Percentiles rank a stretch among this genome's conserved stretches.
Conservation (phyloP, 2,329 filamentous ascomycete species). For the Teratosphaeria destructans region DNA sequence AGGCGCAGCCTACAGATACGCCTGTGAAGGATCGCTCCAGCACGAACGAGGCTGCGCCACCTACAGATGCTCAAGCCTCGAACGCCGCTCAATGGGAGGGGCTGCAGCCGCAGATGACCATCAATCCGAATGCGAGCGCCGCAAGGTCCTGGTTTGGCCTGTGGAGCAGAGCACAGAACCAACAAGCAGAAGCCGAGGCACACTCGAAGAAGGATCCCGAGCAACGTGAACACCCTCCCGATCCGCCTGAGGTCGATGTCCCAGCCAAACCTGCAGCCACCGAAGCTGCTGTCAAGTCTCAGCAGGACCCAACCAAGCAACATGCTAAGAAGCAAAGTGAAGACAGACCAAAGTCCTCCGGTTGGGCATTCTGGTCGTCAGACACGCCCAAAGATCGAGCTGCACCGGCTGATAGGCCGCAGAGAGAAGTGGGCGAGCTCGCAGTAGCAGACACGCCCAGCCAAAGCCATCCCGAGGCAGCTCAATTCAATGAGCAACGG, state of each 20-base stretch:
- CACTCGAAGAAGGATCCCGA: slow-evolving; percentile 8
- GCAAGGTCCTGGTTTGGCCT: slow-evolving; percentile 38
- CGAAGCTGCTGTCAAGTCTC: slow-evolving; percentile 5
- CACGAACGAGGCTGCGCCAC: not conserved
- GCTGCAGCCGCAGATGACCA: slow-evolving; percentile 15
- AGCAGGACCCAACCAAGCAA: slow-evolving; percentile 3
- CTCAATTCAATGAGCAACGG: slow-evolving; percentile 38
- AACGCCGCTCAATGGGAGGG: slow-evolving; percentile 6
- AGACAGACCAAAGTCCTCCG: slow-evolving; percentile 40
- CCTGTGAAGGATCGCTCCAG: not conserved
- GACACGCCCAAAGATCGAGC: slow-evolving; percentile 42
- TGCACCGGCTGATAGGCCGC: slow-evolving; percentile 48
- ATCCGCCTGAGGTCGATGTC: slow-evolving; percentile 4
- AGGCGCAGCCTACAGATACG: not conserved
- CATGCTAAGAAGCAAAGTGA: slow-evolving; percentile 3
- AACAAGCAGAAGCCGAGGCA: slow-evolving; percentile 19
- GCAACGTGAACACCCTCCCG: not conserved
- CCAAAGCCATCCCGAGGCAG: slow-evolving; percentile 39
- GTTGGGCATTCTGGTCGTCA: slow-evolving; percentile 74
- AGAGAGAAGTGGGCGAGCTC: slow-evolving; percentile 43
- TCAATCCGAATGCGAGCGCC: slow-evolving; percentile 6
- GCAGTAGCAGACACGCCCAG: slow-evolving; percentile 42
- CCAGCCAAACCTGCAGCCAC: not conserved
- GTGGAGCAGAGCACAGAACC: slow-evolving; percentile 40
- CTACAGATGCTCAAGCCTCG: not conserved